These are phyloP conservation scores for Nissolia schottii DNA, from an alignment of 306 rosid genomes.

Conservation along the genomic window DNA sequence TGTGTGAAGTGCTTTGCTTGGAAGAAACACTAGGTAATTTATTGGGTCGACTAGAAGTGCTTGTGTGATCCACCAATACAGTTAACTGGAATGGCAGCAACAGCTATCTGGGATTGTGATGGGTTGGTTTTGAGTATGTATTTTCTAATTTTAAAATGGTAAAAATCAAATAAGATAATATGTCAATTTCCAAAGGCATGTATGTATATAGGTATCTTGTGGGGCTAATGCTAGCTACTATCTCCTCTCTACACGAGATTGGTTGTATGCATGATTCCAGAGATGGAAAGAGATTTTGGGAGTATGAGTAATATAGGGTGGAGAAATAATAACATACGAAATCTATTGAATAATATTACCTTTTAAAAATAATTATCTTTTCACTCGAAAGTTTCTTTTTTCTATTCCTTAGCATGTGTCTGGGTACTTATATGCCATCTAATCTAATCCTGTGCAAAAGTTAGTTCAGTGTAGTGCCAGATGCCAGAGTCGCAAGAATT, in stretches of 20 bases:
- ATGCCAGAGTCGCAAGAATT: neutral
- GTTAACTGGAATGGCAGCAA: neutral
- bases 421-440: neutral
- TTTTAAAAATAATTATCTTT: no score
- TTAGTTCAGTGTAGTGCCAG: neutral
- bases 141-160: neutral
- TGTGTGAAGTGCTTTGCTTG: conserved; percentile 50
- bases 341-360: no score
- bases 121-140: neutral
- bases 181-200: conserved; percentile 24
- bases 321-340: no score
- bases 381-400: no score
- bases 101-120: neutral
- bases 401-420: no score
- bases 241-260: no score
- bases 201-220: conserved; percentile 10
- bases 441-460: neutral
- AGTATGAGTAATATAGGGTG: no score
- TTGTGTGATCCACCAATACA: neutral
- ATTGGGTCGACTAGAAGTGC: neutral
- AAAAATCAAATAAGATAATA: conserved; percentile 1
- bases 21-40: conserved; percentile 37
- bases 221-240: no score
- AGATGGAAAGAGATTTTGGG: no score
- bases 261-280: no score